phyloP scores from a whole-genome alignment of 2,329 filamentous ascomycete genomes.

The Colletotrichum eleusines region DNA sequence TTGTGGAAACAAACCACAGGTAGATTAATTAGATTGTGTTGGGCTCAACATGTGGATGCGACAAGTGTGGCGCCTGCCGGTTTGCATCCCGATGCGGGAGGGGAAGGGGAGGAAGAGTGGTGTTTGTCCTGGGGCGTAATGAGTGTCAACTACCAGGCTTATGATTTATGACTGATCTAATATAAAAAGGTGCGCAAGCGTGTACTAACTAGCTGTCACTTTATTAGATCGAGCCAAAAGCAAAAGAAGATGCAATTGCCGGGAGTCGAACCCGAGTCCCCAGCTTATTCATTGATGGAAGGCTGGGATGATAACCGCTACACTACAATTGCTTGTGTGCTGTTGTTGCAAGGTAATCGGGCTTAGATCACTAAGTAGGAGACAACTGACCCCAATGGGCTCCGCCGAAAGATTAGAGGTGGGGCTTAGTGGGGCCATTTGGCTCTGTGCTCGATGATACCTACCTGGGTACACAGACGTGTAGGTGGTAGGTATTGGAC shows the following conservation, averaged over 20 bases:
- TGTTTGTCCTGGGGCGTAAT: too few relatives aligned
- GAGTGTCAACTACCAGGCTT: not conserved
- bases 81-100: not conserved
- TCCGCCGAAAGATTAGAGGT: not conserved
- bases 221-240: too few relatives aligned
- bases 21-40: not conserved
- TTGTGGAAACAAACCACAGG: too few relatives aligned
- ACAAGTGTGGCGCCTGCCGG: not conserved
- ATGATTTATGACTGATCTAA: not conserved
- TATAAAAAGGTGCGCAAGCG: not conserved
- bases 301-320: constrained; percentile 33
- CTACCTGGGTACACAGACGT: too few relatives aligned
- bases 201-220: not conserved
- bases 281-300: constrained; percentile 5
- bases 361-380: too few relatives aligned
- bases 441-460: too few relatives aligned
- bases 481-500: too few relatives aligned
- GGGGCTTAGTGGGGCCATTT: too few relatives aligned
- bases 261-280: constrained; percentile 31
- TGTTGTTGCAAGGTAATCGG: fast-evolving
- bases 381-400: too few relatives aligned
- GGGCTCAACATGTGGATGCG: not conserved
- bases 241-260: constrained; percentile 3
- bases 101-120: too few relatives aligned
- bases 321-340: constrained; percentile 5